Percentiles rank a stretch among this genome's conserved stretches.
These are phyloP conservation scores for Phytopythium ostracodes DNA, from an alignment of 352 stramenopile species.

Conservation along the genomic window DNA sequence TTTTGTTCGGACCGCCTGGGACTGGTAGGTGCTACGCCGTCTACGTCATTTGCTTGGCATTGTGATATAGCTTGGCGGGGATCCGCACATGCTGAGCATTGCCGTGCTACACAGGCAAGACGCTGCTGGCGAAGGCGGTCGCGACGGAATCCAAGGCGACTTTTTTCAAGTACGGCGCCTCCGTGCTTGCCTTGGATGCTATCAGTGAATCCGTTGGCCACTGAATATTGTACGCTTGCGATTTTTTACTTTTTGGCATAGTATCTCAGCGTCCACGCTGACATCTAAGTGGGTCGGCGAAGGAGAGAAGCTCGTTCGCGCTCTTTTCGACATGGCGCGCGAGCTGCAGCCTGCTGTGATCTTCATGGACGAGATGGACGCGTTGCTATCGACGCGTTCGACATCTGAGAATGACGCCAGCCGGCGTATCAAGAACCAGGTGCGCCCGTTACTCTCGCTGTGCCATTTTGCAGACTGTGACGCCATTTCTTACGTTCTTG, in stretches of 20 bases:
- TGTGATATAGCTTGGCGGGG: background rate
- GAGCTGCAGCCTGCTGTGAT: conserved; percentile 83
- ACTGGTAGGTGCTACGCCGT: conserved; percentile 33
- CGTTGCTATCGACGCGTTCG: conserved; percentile 70
- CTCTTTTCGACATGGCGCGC: conserved; percentile 90
- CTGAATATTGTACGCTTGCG: background rate
- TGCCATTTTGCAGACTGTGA: too few relatives aligned
- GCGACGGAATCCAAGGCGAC: conserved; percentile 80
- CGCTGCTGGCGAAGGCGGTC: conserved; percentile 76
- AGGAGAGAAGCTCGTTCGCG: conserved; percentile 93
- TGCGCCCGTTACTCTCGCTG: conserved; percentile 4
- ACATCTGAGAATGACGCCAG: conserved; percentile 83
- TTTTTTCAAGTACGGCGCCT: conserved; percentile 80
- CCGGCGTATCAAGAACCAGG: conserved; percentile 88
- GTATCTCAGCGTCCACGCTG: conserved; percentile 84
- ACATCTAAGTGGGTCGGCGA: conserved; percentile 91
- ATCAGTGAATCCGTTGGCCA: background rate
- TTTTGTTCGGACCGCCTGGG: conserved; percentile 79
- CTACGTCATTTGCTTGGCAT: background rate
- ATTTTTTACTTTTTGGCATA: conserved; percentile 9
- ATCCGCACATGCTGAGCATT: background rate
- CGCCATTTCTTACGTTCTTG: too few relatives aligned
- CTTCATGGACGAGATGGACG: conserved; percentile 90
- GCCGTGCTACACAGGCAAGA: conserved; percentile 48
- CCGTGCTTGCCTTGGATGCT: background rate